phyloP scores from a whole-genome alignment of 805 yeast genomes.

The Ogataea paradorogensis region DNA sequence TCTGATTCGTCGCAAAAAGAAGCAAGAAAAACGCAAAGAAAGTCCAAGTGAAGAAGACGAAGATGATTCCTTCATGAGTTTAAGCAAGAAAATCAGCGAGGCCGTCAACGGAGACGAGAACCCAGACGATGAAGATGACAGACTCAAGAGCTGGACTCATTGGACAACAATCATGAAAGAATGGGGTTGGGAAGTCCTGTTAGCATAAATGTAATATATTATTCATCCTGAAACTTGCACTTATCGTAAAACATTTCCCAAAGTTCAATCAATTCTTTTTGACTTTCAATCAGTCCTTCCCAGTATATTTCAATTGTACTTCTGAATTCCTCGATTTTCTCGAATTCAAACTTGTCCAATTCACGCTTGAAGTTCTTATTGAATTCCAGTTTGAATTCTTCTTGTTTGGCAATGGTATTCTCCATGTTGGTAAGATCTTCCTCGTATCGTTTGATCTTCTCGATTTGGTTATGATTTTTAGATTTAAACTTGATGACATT shows the following conservation, averaged over 20 bases:
- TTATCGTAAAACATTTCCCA: conserved; percentile 84
- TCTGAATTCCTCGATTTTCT: conserved; percentile 78
- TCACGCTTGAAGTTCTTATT: conserved; percentile 67
- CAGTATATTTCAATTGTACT: conserved; percentile 86
- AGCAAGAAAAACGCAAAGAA: conserved; percentile 13
- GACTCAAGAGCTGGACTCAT: conserved; percentile 51
- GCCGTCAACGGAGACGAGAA: conserved; percentile 43
- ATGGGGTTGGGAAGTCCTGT: conserved; percentile 72
- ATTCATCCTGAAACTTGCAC: conserved; percentile 29
- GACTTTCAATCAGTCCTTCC: conserved; percentile 88
- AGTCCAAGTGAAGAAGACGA: conserved; percentile 15
- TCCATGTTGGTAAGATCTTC: conserved; percentile 59
- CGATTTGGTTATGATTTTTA: conserved; percentile 52
- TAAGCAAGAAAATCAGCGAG: conserved; percentile 26
- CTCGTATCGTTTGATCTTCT: conserved; percentile 55
- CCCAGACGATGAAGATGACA: conserved; percentile 33
- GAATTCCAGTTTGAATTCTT: conserved; percentile 59
- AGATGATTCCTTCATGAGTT: conserved; percentile 23
- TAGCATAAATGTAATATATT: conserved; percentile 38
- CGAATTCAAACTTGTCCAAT: conserved; percentile 64
- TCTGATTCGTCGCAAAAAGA: conserved; percentile 33
- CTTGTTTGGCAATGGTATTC: conserved; percentile 49
- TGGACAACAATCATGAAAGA: conserved; percentile 72
- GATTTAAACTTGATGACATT: conserved; percentile 42
- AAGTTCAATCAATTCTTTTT: conserved; percentile 84